These are phyloP conservation scores for Incumbomyces delicatus DNA, from an alignment of 2,329 filamentous ascomycete genomes.

Conservation along the genomic window DNA sequence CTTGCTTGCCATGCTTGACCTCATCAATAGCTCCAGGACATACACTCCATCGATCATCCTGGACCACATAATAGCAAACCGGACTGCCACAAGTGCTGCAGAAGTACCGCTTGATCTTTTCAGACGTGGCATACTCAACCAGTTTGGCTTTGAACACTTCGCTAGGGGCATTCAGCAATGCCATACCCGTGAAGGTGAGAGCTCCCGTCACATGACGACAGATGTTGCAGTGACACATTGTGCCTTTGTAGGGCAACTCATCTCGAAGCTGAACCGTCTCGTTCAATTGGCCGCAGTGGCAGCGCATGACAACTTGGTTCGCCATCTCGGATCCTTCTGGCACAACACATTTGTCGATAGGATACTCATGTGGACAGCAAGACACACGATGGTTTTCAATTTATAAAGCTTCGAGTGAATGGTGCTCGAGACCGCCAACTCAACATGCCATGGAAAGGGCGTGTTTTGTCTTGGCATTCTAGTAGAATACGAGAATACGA, in stretches of 20 bases:
- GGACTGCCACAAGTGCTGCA: conserved; percentile 16
- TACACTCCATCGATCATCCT: conserved; percentile 20
- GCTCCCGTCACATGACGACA: conserved; percentile 43
- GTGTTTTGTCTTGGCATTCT: conserved; percentile 6
- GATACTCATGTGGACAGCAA: too few species aligned
- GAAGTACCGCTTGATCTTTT: conserved; percentile 25
- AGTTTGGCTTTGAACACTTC: conserved; percentile 26
- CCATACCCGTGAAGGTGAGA: conserved; percentile 36
- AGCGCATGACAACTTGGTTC: conserved; percentile 6
- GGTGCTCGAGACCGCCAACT: too few species aligned
- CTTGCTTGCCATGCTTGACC: background rate
- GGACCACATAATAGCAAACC: conserved; percentile 24
- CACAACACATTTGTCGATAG: too few species aligned
- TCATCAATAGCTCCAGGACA: conserved; percentile 16
- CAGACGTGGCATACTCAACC: conserved; percentile 35
- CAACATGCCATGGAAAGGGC: conserved; percentile 3
- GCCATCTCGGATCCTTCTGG: background rate
- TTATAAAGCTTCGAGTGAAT: too few species aligned
- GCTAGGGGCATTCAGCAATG: conserved; percentile 28
- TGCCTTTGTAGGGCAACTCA: conserved; percentile 8
- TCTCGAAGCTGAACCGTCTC: conserved; percentile 11
- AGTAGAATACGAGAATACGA: background rate
- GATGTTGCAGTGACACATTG: conserved; percentile 43
- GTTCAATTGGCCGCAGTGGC: conserved; percentile 16
- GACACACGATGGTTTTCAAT: too few species aligned